A percentile compares a stretch with the other conserved stretches of the same genome.
phyloP scores from a whole-genome alignment of 805 yeast species.

The Cyberlindnera sargentensis region DNA sequence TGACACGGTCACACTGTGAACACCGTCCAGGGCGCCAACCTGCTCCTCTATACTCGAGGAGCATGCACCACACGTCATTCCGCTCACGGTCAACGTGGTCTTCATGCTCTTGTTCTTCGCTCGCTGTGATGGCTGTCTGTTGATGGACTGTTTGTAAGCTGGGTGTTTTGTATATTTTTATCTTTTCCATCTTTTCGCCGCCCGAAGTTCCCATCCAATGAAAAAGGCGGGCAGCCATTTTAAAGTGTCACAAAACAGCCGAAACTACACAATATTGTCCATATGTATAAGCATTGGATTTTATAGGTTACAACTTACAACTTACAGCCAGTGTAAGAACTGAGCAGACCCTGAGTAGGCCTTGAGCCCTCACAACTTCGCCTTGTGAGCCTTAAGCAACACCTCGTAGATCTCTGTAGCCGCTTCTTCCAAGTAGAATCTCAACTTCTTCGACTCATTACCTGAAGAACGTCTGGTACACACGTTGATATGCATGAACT shows the following conservation, averaged over 20 bases:
- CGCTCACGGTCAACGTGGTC: conserved; percentile 29
- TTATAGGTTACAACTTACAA: too few relatives aligned
- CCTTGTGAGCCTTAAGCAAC: conserved; percentile 27
- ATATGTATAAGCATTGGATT: too few relatives aligned
- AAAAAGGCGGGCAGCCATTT: background rate
- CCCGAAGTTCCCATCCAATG: background rate
- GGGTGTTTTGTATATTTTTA: background rate
- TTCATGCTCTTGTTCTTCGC: background rate
- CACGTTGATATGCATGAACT: conserved; percentile 81
- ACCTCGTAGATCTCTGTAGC: conserved; percentile 76
- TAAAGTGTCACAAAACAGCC: too few relatives aligned
- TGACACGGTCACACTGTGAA: conserved; percentile 53
- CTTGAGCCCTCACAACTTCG: background rate
- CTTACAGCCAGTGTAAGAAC: too few relatives aligned
- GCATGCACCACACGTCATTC: conserved; percentile 94
- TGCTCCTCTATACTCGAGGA: conserved; percentile 58
- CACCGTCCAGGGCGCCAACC: conserved; percentile 42
- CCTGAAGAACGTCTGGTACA: conserved; percentile 62
- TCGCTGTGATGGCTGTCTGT: background rate
- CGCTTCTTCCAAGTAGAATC: conserved; percentile 63
- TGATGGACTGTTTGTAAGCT: background rate
- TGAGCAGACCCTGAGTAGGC: too few relatives aligned
- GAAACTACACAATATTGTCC: background rate
- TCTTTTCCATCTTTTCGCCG: background rate
- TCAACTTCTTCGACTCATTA: conserved; percentile 48